Percentiles rank a stretch among this genome's conserved stretches.
Conservation (phyloP, 345 rosid genomes). For the Moricandia arvensis region DNA sequence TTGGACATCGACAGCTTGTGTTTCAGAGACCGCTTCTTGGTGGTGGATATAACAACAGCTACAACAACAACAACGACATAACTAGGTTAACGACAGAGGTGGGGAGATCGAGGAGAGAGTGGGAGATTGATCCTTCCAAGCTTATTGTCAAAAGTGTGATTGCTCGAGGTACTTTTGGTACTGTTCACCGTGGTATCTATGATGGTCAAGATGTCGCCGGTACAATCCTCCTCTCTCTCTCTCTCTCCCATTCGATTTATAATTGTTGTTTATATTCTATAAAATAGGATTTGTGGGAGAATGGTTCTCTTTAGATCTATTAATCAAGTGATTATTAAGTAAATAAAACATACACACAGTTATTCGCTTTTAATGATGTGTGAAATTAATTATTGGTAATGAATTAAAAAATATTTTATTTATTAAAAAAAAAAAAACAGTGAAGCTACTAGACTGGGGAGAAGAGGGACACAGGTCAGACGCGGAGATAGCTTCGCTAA, state of each 20-base stretch:
- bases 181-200: slow-evolving; percentile 91
- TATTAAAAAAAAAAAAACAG: slow-evolving; percentile 37
- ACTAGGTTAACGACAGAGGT: neutral
- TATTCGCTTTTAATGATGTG: neutral
- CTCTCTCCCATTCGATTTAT: slow-evolving; percentile 16
- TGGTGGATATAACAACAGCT: slow-evolving; percentile 8
- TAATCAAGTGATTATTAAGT: slow-evolving; percentile 3
- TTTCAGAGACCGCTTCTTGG: slow-evolving; percentile 34
- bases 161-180: slow-evolving; percentile 94
- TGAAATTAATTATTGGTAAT: neutral
- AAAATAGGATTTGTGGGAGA: neutral
- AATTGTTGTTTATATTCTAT: neutral
- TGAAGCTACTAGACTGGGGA: slow-evolving; percentile 98
- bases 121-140: slow-evolving; percentile 99
- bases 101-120: slow-evolving; percentile 65
- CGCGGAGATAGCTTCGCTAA: slow-evolving; percentile 84
- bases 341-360: neutral
- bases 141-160: slow-evolving; percentile 73
- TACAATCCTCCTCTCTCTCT: slow-evolving; percentile 42
- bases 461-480: slow-evolving; percentile 93
- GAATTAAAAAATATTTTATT: neutral
- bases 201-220: slow-evolving; percentile 96
- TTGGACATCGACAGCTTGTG: slow-evolving; percentile 30
- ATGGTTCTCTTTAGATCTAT: neutral
- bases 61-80: neutral